phyloP scores from a whole-genome alignment of 2,329 filamentous ascomycete species.

The Colletotrichum sansevieriae region DNA sequence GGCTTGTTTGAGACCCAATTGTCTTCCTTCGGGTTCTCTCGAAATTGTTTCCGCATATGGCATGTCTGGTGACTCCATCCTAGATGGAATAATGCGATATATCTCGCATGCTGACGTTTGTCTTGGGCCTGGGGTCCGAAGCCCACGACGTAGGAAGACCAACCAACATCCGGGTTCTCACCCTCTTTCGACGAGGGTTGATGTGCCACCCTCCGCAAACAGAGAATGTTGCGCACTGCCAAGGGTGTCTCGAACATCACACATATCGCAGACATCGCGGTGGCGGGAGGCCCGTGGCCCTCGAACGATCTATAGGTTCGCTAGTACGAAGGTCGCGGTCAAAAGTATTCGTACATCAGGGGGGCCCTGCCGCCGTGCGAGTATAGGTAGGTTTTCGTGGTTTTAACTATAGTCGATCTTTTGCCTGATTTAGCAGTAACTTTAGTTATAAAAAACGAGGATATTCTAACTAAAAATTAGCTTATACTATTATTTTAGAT shows the following conservation, averaged over 20 bases:
- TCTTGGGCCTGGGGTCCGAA: not conserved
- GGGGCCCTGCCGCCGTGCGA: too few species aligned
- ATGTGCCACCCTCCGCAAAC: not conserved
- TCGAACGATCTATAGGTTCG: constrained; percentile 11
- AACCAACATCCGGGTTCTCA: not conserved
- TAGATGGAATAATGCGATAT: constrained; percentile 8
- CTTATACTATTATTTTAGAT: too few species aligned
- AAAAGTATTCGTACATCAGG: too few species aligned
- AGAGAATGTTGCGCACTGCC: not conserved
- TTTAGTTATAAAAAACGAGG: too few species aligned
- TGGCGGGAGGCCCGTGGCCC: constrained; percentile 9
- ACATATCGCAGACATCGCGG: constrained; percentile 9
- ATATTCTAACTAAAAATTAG: too few species aligned
- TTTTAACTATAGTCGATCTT: too few species aligned
- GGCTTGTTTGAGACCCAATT: not conserved
- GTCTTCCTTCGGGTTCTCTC: not conserved
- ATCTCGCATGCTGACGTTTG: not conserved
- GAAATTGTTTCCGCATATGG: not conserved
- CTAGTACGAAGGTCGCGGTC: too few species aligned
- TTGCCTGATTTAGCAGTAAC: too few species aligned
- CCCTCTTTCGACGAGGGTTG: not conserved
- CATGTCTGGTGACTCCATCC: not conserved
- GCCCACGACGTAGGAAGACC: not conserved
- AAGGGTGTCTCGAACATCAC: constrained; percentile 3
- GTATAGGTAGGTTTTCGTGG: too few species aligned